These are phyloP conservation scores for Alternaria arborescens DNA, from an alignment of 2,329 filamentous ascomycete species.

Conservation along the genomic window DNA sequence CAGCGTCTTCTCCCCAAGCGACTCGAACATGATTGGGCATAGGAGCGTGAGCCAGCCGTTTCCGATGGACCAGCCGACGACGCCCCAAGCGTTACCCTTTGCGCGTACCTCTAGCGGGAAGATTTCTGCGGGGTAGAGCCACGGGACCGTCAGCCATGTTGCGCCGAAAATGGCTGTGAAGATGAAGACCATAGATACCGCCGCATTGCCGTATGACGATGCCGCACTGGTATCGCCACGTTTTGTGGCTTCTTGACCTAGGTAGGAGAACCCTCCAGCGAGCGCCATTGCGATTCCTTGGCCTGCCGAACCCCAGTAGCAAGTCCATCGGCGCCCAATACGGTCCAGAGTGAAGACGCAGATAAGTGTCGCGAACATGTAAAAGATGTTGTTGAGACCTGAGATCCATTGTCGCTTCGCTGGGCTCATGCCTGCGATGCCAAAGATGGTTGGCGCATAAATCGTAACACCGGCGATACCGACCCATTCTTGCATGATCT, in stretches of 20 bases:
- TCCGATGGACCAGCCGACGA: constrained; percentile 78
- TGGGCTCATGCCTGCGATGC: constrained; percentile 71
- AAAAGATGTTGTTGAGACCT: constrained; percentile 61
- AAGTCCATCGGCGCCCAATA: constrained; percentile 73
- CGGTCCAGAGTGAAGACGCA: constrained; percentile 75
- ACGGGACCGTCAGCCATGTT: constrained; percentile 66
- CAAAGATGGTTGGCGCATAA: constrained; percentile 65
- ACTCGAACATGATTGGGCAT: constrained; percentile 60
- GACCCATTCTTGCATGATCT: constrained; percentile 73
- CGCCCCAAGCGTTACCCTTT: constrained; percentile 78
- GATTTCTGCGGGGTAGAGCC: constrained; percentile 75
- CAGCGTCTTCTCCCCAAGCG: constrained; percentile 73
- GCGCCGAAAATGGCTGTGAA: constrained; percentile 72
- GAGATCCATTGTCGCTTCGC: constrained; percentile 54
- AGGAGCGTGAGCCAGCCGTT: constrained; percentile 69
- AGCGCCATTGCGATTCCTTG: constrained; percentile 74
- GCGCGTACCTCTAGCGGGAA: constrained; percentile 76
- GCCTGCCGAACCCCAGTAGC: constrained; percentile 72
- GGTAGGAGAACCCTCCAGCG: constrained; percentile 68
- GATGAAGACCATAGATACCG: constrained; percentile 75
- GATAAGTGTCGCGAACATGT: constrained; percentile 71
- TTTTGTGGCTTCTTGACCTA: constrained; percentile 59
- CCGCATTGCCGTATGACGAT: constrained; percentile 67
- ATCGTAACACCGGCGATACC: constrained; percentile 68
- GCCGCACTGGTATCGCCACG: constrained; percentile 58